Evolutionary conservation across 2,329 filamentous ascomycete genomes (phyloP).

Genomic region (Venturia pyrina): DNA sequence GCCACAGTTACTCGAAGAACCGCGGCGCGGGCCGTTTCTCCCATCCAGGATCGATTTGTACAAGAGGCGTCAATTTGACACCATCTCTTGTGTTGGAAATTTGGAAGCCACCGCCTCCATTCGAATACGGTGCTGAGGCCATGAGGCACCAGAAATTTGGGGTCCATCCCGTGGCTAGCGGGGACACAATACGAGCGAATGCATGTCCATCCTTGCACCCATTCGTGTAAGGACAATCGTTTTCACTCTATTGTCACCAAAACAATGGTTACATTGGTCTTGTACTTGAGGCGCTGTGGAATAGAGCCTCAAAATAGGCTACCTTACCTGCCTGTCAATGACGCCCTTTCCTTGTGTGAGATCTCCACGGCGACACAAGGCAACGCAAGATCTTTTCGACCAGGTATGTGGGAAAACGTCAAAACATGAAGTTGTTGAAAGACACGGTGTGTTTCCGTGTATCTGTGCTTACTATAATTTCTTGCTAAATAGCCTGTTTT

Average conservation of each 20-base stretch:
- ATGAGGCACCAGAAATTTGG: not conserved
- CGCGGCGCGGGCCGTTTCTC: not conserved
- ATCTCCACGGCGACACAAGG: not conserved
- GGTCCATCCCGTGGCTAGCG: not conserved
- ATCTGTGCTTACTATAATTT: not conserved
- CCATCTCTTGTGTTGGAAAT: not conserved
- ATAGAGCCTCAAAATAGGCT: not conserved
- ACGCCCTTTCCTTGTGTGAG: not conserved
- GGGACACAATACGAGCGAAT: not conserved
- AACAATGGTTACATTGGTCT: not conserved
- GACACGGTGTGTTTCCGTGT: not conserved
- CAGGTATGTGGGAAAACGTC: not conserved
- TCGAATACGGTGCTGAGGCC: not conserved
- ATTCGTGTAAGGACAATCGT: not conserved
- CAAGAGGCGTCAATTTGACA: not conserved
- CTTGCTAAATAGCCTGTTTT: not conserved
- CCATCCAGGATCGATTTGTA: not conserved
- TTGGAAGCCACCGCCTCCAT: not conserved
- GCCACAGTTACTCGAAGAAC: not conserved
- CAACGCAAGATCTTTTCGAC: constrained; percentile 1
- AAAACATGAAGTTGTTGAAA: not conserved
- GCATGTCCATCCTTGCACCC: not conserved
- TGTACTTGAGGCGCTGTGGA: not conserved
- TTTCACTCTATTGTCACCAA: not conserved
- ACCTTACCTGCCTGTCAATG: not conserved